Conservation (phyloP, 2,329 filamentous ascomycete species). For the Catunica adiposa region DNA sequence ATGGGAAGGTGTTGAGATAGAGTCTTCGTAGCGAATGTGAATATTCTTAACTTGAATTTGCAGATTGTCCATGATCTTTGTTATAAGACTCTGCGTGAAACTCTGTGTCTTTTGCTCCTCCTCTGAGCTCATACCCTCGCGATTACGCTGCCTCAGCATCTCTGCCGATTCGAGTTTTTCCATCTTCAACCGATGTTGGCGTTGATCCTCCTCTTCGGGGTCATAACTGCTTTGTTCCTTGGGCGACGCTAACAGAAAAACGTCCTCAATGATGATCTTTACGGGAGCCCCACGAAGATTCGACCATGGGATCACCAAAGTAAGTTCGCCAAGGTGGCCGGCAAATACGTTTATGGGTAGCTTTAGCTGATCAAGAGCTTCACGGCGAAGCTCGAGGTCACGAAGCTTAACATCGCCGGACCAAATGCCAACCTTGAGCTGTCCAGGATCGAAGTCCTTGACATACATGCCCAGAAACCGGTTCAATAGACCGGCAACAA, state of each 20-base stretch:
- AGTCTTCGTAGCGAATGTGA: slow-evolving; percentile 94
- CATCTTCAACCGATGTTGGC: slow-evolving; percentile 88
- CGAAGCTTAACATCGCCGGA: slow-evolving; percentile 92
- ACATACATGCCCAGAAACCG: slow-evolving; percentile 99
- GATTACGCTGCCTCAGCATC: slow-evolving; percentile 75
- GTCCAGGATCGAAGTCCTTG: slow-evolving; percentile 95
- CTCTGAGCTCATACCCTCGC: slow-evolving; percentile 85
- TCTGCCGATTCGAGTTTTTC: slow-evolving; percentile 96
- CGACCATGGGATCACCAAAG: slow-evolving; percentile 90
- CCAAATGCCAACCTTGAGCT: slow-evolving; percentile 98
- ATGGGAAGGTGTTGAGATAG: slow-evolving; percentile 84
- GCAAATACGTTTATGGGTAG: slow-evolving; percentile 93
- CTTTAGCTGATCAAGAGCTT: slow-evolving; percentile 92
- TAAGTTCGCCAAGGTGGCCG: slow-evolving; percentile 83
- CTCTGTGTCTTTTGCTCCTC: slow-evolving; percentile 97
- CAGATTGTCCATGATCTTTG: slow-evolving; percentile 95
- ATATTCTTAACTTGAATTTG: slow-evolving; percentile 98
- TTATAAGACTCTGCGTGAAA: slow-evolving; percentile 86
- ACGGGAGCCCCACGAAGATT: slow-evolving; percentile 90
- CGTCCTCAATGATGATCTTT: slow-evolving; percentile 89
- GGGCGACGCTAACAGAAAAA: slow-evolving; percentile 84
- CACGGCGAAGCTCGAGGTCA: slow-evolving; percentile 78
- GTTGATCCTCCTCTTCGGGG: slow-evolving; percentile 74
- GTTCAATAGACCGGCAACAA: slow-evolving; percentile 94
- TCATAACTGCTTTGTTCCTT: slow-evolving; percentile 92